phyloP scores from a whole-genome alignment of 768 basidiomycete genomes.

The Glaciozyma martinii region DNA sequence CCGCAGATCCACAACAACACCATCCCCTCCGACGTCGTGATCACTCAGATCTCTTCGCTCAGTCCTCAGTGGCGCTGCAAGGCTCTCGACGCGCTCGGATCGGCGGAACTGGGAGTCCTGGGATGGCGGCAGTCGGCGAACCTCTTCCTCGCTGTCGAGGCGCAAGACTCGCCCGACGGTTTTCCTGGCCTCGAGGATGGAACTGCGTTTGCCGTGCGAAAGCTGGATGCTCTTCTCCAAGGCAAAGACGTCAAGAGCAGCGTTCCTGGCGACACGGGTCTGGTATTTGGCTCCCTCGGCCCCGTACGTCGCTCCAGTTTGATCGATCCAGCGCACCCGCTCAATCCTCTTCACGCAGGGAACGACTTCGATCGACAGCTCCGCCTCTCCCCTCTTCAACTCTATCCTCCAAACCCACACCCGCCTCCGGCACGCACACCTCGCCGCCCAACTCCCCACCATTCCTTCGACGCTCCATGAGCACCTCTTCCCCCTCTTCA shows the following conservation, averaged over 20 bases:
- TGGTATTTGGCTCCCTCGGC: background rate
- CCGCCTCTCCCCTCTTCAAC: background rate
- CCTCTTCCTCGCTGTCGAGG: constrained; percentile 44
- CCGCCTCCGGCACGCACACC: background rate
- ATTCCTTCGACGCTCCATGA: constrained; percentile 51
- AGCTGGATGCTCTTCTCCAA: constrained; percentile 16
- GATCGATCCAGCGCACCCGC: background rate
- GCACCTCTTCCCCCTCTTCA: constrained; percentile 68
- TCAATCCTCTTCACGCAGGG: background rate
- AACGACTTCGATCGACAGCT: background rate
- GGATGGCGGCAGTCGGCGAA: constrained; percentile 43
- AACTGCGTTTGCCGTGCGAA: background rate
- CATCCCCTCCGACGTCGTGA: constrained; percentile 39
- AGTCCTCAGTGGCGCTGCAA: constrained; percentile 58
- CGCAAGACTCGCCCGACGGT: constrained; percentile 38
- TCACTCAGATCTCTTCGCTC: constrained; percentile 56
- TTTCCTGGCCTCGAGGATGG: background rate
- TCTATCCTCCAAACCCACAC: constrained; percentile 5
- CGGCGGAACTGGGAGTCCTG: background rate
- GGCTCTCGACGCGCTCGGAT: background rate
- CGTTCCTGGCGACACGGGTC: background rate
- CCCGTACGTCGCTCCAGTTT: background rate
- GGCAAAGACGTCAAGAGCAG: constrained; percentile 14
- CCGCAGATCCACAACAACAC: constrained; percentile 29
- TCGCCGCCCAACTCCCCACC: constrained; percentile 40